Conservation (phyloP, 2,329 filamentous ascomycete genomes). For the Monilinia aucupariae region DNA sequence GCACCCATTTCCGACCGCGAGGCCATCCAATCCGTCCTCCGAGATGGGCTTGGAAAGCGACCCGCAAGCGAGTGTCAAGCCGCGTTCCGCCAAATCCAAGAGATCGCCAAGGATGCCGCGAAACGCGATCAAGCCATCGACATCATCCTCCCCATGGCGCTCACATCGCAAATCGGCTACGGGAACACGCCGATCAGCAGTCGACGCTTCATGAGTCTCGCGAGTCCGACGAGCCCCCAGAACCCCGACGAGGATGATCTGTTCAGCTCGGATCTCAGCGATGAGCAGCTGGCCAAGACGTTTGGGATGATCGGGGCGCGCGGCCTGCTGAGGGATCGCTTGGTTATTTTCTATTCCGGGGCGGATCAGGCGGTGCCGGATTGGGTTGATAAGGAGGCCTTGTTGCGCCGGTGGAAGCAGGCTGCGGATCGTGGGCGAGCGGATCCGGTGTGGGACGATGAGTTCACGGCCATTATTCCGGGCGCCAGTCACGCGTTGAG, state of each 20-base stretch:
- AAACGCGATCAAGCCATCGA: slow-evolving; percentile 28
- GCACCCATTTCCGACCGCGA: slow-evolving; percentile 59
- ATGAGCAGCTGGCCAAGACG: slow-evolving; percentile 44
- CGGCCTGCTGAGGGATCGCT: slow-evolving; percentile 26
- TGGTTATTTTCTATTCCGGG: slow-evolving; percentile 43
- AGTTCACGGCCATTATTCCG: slow-evolving; percentile 44
- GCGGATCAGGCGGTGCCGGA: slow-evolving; percentile 42
- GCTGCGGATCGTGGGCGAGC: slow-evolving; percentile 37
- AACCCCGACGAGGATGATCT: slow-evolving; percentile 56
- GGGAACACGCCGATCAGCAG: slow-evolving; percentile 33
- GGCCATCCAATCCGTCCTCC: slow-evolving; percentile 40
- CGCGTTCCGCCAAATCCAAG: slow-evolving; percentile 35
- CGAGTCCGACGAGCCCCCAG: slow-evolving; percentile 43
- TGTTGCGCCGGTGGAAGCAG: slow-evolving; percentile 41
- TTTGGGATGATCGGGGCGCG: slow-evolving; percentile 46
- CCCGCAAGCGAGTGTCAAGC: slow-evolving; percentile 23
- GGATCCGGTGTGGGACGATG: slow-evolving; percentile 41
- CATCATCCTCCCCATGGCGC: slow-evolving; percentile 34
- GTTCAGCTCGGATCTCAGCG: slow-evolving; percentile 56
- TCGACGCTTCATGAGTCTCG: slow-evolving; percentile 42
- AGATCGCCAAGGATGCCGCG: slow-evolving; percentile 34
- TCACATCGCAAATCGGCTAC: slow-evolving; percentile 34
- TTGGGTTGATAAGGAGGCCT: slow-evolving; percentile 41
- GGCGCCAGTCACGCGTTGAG: slow-evolving; percentile 45
- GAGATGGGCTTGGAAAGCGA: slow-evolving; percentile 32